Evolutionary conservation across 106 monocot genomes (phyloP), one percentile per base, ranked within the genome.

Genomic region (Agapanthus africanus): DNA sequence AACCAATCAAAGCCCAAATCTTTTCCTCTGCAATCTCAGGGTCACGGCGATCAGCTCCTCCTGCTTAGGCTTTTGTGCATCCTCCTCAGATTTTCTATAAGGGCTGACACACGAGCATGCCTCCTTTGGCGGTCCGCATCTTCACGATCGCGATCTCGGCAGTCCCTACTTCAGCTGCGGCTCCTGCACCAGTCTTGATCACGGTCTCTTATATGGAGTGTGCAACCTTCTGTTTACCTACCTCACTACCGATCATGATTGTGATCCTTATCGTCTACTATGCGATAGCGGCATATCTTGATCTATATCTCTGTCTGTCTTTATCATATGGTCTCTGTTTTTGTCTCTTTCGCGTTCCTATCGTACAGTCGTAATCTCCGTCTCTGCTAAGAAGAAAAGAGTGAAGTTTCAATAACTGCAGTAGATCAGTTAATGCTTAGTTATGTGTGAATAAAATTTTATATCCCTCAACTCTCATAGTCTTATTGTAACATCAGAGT

Each of bases 11-110:
- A 39, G 90, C 89, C 21, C 93, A 63, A 32, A 90, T 79, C 78
- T 84, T 81, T 71, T 93, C 86, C 65, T 93, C 89, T 0, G 89
- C 89, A 59, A 93, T 93, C 67, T 89, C 93, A 35, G 90, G 93
- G 66, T 90, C 87, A 0, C 81, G 90, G 16, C 84, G 94, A 64
- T 90, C 94, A 2, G 90, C 65, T 80, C 86, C 84, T 75, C 81
- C 27, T 86, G 80, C 14, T 47, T 54, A 47, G 13, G 16, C 79
- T 75, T 81, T 18, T 84, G 80, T n/a, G 49, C 65, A 50, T 65
- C 37, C 8, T 71, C 85, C 23, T 73, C 84, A 0, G 18, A 66
- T 16, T 74, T 63, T 33, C 82, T 74, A 25, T 76, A 44, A 39
- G 85, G 88, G 63, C 83, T 83, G 7, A 52, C 68, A 59, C 68